Percentiles rank a stretch among this genome's conserved stretches.
These are phyloP conservation scores for Mimosa bimucronata DNA, from an alignment of 306 rosid genomes.

Conservation along the genomic window DNA sequence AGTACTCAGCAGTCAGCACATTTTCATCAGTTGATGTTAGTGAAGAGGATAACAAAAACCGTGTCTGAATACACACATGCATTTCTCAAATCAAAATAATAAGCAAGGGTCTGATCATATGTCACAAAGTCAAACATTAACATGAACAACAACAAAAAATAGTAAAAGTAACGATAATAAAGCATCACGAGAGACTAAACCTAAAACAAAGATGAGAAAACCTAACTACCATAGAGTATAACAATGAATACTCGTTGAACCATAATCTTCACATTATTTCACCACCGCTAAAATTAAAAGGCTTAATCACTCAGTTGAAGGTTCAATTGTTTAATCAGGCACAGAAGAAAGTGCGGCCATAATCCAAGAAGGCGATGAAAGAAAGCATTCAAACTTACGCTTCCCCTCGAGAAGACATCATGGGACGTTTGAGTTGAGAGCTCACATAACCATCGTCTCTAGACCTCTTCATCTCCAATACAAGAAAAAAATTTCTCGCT, in stretches of 20 bases:
- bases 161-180: background rate
- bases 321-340: constrained; percentile 38
- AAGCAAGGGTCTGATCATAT: constrained; percentile 28
- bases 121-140: constrained; percentile 36
- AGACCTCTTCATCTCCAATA: constrained; percentile 85
- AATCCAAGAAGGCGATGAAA: constrained; percentile 31
- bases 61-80: background rate
- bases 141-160: background rate
- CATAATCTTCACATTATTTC: background rate
- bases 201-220: background rate
- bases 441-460: constrained; percentile 79
- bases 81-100: background rate
- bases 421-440: constrained; percentile 83
- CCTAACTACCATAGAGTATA: background rate
- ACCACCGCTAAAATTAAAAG: constrained; percentile 12
- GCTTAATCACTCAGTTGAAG: constrained; percentile 38
- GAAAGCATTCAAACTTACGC: constrained; percentile 57
- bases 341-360: background rate
- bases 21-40: constrained; percentile 28
- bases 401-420: constrained; percentile 76
- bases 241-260: constrained; percentile 8
- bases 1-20: constrained; percentile 29
- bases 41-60: constrained; percentile 9
- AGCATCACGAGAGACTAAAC: constrained; percentile 28
- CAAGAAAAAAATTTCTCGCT: constrained; percentile 27